Evolutionary conservation across 257 asterid species (phyloP).

Genomic region (Solanum medicagineum): DNA sequence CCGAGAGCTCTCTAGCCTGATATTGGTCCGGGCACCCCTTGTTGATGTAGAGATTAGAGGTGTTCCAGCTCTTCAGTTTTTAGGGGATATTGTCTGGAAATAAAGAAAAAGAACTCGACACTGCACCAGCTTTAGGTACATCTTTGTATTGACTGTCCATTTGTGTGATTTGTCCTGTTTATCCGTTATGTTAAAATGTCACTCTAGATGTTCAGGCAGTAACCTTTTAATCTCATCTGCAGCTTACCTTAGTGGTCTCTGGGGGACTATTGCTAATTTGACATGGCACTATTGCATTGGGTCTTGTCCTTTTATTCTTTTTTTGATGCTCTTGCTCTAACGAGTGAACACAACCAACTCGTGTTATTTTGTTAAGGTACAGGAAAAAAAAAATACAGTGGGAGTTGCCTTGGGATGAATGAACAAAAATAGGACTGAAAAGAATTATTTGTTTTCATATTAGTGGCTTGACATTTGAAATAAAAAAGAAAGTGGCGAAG

Average conservation of each 20-base stretch:
- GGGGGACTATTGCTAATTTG: not conserved
- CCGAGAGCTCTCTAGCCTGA: constrained; percentile 62
- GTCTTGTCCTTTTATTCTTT: not conserved
- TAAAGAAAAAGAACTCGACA: constrained; percentile 12
- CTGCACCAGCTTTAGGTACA: not conserved
- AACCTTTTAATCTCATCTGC: not conserved
- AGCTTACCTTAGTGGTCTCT: not conserved
- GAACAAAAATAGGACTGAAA: not conserved
- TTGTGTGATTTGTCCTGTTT: not conserved
- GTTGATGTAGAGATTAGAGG: constrained; percentile 98
- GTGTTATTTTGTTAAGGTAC: not conserved
- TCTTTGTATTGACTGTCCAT: not conserved
- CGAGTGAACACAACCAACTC: not conserved
- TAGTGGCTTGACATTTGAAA: not conserved
- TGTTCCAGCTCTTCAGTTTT: constrained; percentile 95
- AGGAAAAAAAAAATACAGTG: not conserved
- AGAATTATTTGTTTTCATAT: not conserved
- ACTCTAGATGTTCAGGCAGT: not conserved
- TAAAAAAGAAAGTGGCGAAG: not conserved
- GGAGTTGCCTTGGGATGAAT: not conserved
- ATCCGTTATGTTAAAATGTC: not conserved
- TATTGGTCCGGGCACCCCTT: constrained; percentile 75
- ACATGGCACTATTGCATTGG: not conserved
- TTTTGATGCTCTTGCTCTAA: not conserved
- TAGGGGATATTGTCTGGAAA: constrained; percentile 92